Conservation (phyloP, 176 grass and related monocot genomes). For the Triticum aestivum region DNA sequence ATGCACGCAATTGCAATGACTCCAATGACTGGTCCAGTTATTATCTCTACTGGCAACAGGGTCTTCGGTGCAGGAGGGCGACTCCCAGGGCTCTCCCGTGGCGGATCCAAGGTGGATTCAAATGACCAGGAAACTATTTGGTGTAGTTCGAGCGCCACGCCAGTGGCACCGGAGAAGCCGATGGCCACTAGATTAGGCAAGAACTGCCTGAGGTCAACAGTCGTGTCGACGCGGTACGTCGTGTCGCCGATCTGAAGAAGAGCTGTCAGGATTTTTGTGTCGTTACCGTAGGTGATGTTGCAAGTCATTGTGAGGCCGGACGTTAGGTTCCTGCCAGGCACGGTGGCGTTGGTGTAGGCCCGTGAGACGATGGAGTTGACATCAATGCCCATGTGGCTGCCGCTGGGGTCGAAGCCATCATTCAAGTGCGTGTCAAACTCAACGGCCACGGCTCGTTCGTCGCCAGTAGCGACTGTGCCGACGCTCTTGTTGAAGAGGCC, state of each 20-base stretch:
- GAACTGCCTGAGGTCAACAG: neutral
- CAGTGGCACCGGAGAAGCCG: slow-evolving; percentile 41
- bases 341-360: neutral
- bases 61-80: too few relatives aligned
- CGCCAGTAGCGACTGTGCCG: neutral
- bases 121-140: neutral
- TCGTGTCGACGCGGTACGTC: neutral
- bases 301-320: slow-evolving; percentile 1
- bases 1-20: too few relatives aligned
- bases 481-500: too few relatives aligned
- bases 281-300: slow-evolving; percentile 15
- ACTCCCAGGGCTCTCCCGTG: too few relatives aligned
- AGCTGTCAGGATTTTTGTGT: neutral
- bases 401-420: neutral
- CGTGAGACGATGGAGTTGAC: neutral
- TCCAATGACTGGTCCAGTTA: too few relatives aligned
- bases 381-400: slow-evolving; percentile 15
- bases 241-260: neutral
- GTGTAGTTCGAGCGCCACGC: neutral
- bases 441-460: neutral
- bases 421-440: neutral
- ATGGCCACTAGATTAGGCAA: neutral
- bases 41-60: too few relatives aligned
- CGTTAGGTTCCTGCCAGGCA: neutral
- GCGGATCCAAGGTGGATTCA: neutral